Conservation (phyloP, 345 rosid species). For the Pugionium dolabratum region DNA sequence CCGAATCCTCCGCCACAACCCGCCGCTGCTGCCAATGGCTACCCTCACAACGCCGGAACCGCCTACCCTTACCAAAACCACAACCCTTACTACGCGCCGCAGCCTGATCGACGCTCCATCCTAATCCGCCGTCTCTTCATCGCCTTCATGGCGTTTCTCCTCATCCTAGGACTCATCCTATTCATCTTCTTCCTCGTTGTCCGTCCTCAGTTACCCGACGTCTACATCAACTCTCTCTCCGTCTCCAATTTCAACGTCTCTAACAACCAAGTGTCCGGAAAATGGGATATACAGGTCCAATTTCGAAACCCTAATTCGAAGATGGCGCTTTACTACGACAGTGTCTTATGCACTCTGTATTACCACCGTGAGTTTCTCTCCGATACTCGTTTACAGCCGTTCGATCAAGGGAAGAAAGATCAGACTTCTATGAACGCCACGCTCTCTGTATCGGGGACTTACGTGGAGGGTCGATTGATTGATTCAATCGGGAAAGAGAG, state of each 20-base stretch:
- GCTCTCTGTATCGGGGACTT: conserved; percentile 48
- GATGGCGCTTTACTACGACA: conserved; percentile 18
- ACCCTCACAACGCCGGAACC: conserved; percentile 40
- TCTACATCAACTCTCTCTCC: conserved; percentile 53
- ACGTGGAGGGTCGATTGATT: conserved; percentile 37
- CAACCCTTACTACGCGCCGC: conserved; percentile 46
- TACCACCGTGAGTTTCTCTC: conserved; percentile 41
- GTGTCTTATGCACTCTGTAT: conserved; percentile 23
- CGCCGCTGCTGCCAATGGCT: conserved; percentile 47
- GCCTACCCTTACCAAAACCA: conserved; percentile 56
- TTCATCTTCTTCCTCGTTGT: conserved; percentile 68
- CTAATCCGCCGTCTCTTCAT: conserved; percentile 54
- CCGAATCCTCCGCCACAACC: conserved; percentile 39
- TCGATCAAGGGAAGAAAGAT: conserved; percentile 54
- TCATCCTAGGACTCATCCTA: conserved; percentile 50
- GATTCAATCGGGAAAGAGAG: conserved; percentile 49
- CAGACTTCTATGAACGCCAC: conserved; percentile 39
- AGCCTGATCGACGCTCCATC: conserved; percentile 46
- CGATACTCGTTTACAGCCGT: conserved; percentile 56
- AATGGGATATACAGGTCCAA: conserved; percentile 55
- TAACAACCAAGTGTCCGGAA: conserved; percentile 46
- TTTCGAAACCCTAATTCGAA: conserved; percentile 78
- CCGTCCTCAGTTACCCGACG: conserved; percentile 67
- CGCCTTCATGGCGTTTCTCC: conserved; percentile 28
- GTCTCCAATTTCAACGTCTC: conserved; percentile 59